Evolutionary conservation across 768 basidiomycete genomes (phyloP), one percentile per base, ranked within the genome.

Genomic region (Gelatoporia subvermispora): DNA sequence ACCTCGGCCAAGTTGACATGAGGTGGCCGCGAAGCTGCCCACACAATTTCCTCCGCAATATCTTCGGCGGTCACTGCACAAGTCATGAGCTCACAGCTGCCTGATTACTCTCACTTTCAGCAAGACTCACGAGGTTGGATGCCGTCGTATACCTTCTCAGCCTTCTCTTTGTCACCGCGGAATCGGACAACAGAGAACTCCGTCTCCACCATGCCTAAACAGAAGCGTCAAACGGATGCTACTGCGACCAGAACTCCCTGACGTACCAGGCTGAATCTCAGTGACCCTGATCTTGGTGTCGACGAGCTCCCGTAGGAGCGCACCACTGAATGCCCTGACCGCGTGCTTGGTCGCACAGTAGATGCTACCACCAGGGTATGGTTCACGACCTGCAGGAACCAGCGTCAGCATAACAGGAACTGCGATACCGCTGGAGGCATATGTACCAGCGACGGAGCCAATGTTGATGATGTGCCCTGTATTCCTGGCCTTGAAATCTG

Each of bases 11-110:
- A 76, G 63, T 97, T 93, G 39, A 97, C 90, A 61, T 95, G 94
- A 35, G 88, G 75, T 10, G 94, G 94, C 36, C 94, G 84, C 10
- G 88, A 77, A 17, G 96, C 95, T 13, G 84, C 84, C 95, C 95
- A 99, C 17, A 95, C 93, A 60, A 99, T 94, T 68, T 98, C 93
- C 65, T 99, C 96, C 1, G 96, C 96, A 40, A 97, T 86, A 61
- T 97, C 93, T 51, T 85, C 76, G 7, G 85, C 82, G 5, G 78
- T 76, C 65, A 95, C 89, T 93, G 59, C 25, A 43, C 21, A 31
- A 31, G 5, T 31, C 28, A 31, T 31, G 7, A 31, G 28, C 28
- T 31, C 28, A 31, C 28, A 31, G 28, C 28, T 31, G 28, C n/a
- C n/a, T n/a, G n/a, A n/a, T 9, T n/a, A 23, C 17, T 28, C 40